Percentiles rank a stretch among this genome's conserved stretches.
Conservation (phyloP, 2,329 filamentous ascomycete genomes). For the Penicillium sp. region DNA sequence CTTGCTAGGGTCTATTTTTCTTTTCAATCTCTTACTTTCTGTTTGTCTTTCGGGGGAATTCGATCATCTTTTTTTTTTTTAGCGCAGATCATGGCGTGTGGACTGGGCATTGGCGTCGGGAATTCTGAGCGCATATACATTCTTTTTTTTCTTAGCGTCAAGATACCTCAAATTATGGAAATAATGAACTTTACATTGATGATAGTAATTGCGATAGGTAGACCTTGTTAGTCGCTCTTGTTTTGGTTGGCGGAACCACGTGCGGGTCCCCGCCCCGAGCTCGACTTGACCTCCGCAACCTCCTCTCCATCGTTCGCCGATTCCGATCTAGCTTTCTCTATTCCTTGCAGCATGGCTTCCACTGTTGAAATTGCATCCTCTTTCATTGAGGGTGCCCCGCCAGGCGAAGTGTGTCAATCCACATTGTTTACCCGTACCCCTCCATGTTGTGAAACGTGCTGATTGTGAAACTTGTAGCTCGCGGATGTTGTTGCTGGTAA, state of each 20-base stretch:
- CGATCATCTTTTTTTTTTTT: neutral
- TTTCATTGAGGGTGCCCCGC: constrained; percentile 91
- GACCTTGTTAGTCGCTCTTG: neutral
- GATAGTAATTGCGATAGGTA: no score
- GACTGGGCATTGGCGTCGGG: constrained; percentile 16
- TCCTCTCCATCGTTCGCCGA: neutral
- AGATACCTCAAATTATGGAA: constrained; percentile 7
- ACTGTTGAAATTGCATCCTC: constrained; percentile 67
- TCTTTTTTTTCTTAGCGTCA: constrained; percentile 10
- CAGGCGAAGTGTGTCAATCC: constrained; percentile 74
- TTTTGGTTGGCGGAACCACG: constrained; percentile 12
- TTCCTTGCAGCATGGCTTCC: constrained; percentile 40
- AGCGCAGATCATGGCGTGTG: neutral
- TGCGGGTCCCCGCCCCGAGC: constrained; percentile 24
- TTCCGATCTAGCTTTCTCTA: neutral
- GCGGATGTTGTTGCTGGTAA: constrained; percentile 84
- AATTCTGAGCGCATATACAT: neutral
- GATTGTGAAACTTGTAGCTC: constrained; percentile 57
- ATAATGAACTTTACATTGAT: neutral
- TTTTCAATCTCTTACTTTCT: neutral
- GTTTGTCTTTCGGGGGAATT: neutral
- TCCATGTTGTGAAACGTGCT: constrained; percentile 21
- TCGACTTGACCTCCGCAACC: constrained; percentile 19
- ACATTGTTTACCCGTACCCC: neutral
- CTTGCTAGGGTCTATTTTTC: neutral